Percentiles rank a stretch among this genome's conserved stretches.
phyloP scores from a whole-genome alignment of 306 rosid species.

The Vigna hirtella region DNA sequence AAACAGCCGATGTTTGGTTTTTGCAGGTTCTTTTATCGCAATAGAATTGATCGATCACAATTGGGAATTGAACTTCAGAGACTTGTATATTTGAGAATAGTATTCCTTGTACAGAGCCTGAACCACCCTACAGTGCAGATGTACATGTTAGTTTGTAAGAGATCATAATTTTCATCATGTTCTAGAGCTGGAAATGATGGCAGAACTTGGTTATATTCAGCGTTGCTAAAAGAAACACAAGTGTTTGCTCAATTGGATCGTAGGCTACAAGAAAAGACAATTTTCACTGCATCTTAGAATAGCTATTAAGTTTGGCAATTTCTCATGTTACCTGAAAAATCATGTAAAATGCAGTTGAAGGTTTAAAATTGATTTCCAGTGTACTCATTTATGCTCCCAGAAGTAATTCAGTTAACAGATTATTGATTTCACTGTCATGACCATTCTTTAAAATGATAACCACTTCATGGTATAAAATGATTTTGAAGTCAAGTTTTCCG shows the following conservation, averaged over 20 bases:
- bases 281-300: conserved; percentile 1
- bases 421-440: conserved; percentile 25
- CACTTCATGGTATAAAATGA: conserved; percentile 9
- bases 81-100: conserved; percentile 89
- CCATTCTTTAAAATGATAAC: neutral
- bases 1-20: conserved; percentile 85
- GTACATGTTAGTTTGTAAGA: conserved; percentile 25
- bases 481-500: conserved; percentile 18
- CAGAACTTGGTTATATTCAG: conserved; percentile 30
- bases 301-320: conserved; percentile 4
- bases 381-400: neutral
- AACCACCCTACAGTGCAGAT: conserved; percentile 88
- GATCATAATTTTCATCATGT: conserved; percentile 24
- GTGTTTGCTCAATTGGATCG: neutral
- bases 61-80: conserved; percentile 86
- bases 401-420: conserved; percentile 37
- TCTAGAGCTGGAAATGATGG: conserved; percentile 11
- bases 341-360: neutral
- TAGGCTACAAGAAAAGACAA: neutral
- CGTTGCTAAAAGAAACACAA: neutral
- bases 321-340: conserved; percentile 20
- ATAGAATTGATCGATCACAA: conserved; percentile 93
- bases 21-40: conserved; percentile 82
- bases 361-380: neutral
- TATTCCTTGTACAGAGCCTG: conserved; percentile 89